Evolutionary conservation across 1,284 basidiomycete species (phyloP), one percentile per base, ranked within the genome.

Genomic region (Grifola frondosa): DNA sequence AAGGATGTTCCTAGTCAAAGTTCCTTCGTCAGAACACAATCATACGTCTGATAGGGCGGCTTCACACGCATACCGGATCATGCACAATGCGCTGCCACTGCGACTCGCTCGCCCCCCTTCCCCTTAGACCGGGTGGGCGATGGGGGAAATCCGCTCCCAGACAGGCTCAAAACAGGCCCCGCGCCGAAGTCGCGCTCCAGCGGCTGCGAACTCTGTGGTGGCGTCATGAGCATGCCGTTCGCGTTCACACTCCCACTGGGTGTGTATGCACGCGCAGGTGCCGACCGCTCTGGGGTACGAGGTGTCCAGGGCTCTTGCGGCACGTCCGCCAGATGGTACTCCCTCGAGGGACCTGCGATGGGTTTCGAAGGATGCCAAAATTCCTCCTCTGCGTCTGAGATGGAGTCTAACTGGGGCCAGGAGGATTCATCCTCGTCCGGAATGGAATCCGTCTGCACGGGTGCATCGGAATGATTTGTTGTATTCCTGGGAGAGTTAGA

Each of bases 1-100:
- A 54, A 12, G 56, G 56, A 24, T 52, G 54, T 31, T 53, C 56
- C 56, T 58, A 44, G 31, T 29, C 37, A 35, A 45, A 48, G 26
- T 26, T 40, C 19, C 46, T 28, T 21, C 37, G 34, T 53, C 48
- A 53, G 46, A 41, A 36, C 21, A 16, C 20, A 26, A 13, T 34
- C 35, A 35, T 29, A 23, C 34, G n/a, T 12, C 40, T 29, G 22
- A 40, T 25, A 34, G 25, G 31, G 33, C 21, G 25, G 32, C 40
- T 36, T 16, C 38, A 45, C 23, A 45, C 29, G 43, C 51, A 46
- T 41, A 58, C 54, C 41, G 44, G 47, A 42, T 58, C 56, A 33
- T 49, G 49, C 24, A 48, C 49, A 16, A 56, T 23, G 38, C 38
- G 44, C 32, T 45, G 47, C 51, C 52, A 54, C 16, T 42, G 52